Evolutionary conservation across 1,139 yeast species (phyloP), one percentile per base, ranked within the genome.

Genomic region (Geotrichum aggregatum): DNA sequence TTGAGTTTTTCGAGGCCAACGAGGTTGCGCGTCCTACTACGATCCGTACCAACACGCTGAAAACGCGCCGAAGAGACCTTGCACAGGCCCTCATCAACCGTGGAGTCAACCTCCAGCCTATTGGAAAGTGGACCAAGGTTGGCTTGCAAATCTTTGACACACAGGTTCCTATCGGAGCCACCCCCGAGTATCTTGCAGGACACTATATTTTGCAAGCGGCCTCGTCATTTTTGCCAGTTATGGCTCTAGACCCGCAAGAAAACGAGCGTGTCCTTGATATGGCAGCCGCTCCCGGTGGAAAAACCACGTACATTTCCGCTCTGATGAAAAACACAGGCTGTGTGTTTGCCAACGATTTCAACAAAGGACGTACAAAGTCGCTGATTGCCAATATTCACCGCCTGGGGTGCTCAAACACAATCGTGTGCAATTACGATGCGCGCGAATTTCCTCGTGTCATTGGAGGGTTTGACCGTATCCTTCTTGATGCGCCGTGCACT

Each of bases 231-330:
- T 75, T 94, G 66, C 99, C 99, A 10, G 97, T 91, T 19, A 87
- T 94, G 91, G 99, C 99, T 0, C 76, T 94, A 62, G 94, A 84
- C 58, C 98, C 99, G 18, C 95, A 89, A 69, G 97, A 89, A 70
- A 83, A 87, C 67, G 99, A 94, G 72, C 83, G 98, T 66, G 77
- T 94, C 47, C 76, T 94, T 60, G 99, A 94, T 74, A 94, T 94
- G 98, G 98, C 99, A 41, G 95, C 98, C 55, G 98, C 99, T 19
- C 99, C 99, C 60, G 99, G 99, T 75, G 99, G 99, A 71, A 94
- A 94, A 68, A 89, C 98, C 10, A 92, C 99, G 1, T 92, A 89
- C 67, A 83, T 94, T 54, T 83, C 96, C 41, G 98, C 98, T 0
- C 73, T 91, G 71, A 92, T 92, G 98, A 94, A 94, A 68, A 94